A percentile compares a stretch with the other conserved stretches of the same genome.
phyloP scores from a whole-genome alignment of 2,329 filamentous ascomycete genomes.

The Pseudogymnoascus sp. region DNA sequence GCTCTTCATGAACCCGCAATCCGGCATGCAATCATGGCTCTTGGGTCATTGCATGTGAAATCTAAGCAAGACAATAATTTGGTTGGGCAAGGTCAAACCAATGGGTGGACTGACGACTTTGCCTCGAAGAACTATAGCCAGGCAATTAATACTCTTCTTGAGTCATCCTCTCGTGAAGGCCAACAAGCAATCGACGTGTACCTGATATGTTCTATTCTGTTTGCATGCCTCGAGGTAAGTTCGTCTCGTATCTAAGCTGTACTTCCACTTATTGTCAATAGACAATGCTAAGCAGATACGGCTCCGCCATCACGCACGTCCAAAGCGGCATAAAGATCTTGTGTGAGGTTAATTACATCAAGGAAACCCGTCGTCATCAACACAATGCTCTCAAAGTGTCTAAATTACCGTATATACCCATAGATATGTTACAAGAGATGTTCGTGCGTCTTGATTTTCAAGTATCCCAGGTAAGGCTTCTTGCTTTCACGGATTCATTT shows the following conservation, averaged over 20 bases:
- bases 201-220: background rate
- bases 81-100: background rate
- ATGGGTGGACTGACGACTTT: background rate
- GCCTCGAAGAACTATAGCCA: background rate
- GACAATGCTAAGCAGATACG: constrained; percentile 20
- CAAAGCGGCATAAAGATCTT: constrained; percentile 20
- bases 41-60: constrained; percentile 3
- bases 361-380: constrained; percentile 11
- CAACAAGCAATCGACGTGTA: background rate
- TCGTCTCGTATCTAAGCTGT: background rate
- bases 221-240: background rate
- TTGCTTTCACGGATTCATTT: background rate
- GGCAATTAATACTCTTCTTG: background rate
- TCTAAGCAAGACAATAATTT: background rate
- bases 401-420: constrained; percentile 15
- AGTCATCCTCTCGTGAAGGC: background rate
- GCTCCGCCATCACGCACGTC: constrained; percentile 18
- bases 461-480: constrained; percentile 14
- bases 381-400: constrained; percentile 11
- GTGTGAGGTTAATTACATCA: constrained; percentile 16
- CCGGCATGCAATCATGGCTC: constrained; percentile 8
- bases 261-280: background rate
- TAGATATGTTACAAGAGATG: constrained; percentile 15
- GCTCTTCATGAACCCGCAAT: constrained; percentile 5
- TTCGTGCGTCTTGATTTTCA: constrained; percentile 18